Percentiles rank a stretch among this genome's conserved stretches.
Conservation (phyloP, 139 green algal genomes). For the Gonium pectorale region DNA sequence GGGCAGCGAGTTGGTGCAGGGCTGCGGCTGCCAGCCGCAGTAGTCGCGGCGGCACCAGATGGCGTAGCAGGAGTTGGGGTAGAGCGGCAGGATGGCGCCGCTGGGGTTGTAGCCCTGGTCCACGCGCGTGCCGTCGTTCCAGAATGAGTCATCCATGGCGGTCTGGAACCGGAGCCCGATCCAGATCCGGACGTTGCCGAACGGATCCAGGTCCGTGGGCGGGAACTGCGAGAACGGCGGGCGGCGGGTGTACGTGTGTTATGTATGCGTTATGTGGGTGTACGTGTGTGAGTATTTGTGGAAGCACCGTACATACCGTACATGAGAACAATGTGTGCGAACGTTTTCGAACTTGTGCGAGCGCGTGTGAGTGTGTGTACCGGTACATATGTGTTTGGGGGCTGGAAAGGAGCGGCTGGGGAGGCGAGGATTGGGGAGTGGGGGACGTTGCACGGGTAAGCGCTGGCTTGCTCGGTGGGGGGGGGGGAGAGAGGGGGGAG, state of each 20-base stretch:
- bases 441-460: too few species aligned
- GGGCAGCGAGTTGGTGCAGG: constrained; percentile 52
- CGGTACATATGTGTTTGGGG: too few species aligned
- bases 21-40: constrained; percentile 20
- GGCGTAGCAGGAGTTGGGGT: constrained; percentile 4
- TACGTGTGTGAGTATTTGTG: neutral
- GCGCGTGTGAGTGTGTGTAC: too few species aligned
- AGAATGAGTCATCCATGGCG: neutral
- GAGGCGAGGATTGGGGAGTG: too few species aligned
- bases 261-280: neutral
- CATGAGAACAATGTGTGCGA: too few species aligned
- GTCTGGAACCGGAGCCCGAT: neutral
- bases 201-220: neutral
- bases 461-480: too few species aligned
- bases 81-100: neutral
- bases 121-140: constrained; percentile 16
- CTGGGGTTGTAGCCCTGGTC: neutral
- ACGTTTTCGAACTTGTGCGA: too few species aligned
- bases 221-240: neutral
- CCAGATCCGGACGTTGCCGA: constrained; percentile 18
- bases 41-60: neutral
- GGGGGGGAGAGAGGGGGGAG: neutral
- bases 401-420: too few species aligned
- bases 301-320: neutral
- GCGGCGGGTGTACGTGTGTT: neutral